These are phyloP conservation scores for Pleodorina starrii DNA, from an alignment of 139 green algal genomes.

Conservation along the genomic window DNA sequence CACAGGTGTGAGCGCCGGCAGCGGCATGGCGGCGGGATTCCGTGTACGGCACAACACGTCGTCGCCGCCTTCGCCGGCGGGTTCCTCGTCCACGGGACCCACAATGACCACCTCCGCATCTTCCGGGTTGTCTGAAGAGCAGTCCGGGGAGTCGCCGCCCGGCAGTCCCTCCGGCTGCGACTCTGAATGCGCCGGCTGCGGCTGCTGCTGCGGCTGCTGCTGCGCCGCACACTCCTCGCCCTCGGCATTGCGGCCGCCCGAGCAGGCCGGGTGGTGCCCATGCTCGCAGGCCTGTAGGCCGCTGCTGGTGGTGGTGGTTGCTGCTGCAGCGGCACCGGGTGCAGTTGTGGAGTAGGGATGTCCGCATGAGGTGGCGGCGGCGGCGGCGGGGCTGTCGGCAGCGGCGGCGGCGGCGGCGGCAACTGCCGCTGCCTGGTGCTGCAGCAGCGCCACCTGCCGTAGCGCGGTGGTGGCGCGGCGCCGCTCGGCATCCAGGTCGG, in stretches of 20 bases:
- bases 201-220: neutral
- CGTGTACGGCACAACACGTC: no score
- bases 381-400: neutral
- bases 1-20: neutral
- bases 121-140: neutral
- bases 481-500: slow-evolving; percentile 25
- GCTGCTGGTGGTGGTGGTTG: neutral
- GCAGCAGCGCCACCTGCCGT: slow-evolving; percentile 2
- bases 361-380: neutral
- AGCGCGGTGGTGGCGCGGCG: slow-evolving; percentile 3
- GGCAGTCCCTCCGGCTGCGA: neutral
- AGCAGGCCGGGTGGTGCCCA: no score
- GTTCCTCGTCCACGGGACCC: neutral
- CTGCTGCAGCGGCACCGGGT: neutral
- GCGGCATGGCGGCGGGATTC: neutral
- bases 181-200: neutral
- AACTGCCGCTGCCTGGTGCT: neutral
- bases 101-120: slow-evolving; percentile 6
- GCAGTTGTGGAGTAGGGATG: neutral
- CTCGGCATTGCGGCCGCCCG: no score
- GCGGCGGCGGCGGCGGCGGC: neutral
- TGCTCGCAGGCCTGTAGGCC: neutral
- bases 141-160: neutral
- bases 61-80: neutral
- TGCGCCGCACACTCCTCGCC: neutral